Conservation (phyloP, 2,329 filamentous ascomycete genomes). For the Ophiostoma tasmaniense region DNA sequence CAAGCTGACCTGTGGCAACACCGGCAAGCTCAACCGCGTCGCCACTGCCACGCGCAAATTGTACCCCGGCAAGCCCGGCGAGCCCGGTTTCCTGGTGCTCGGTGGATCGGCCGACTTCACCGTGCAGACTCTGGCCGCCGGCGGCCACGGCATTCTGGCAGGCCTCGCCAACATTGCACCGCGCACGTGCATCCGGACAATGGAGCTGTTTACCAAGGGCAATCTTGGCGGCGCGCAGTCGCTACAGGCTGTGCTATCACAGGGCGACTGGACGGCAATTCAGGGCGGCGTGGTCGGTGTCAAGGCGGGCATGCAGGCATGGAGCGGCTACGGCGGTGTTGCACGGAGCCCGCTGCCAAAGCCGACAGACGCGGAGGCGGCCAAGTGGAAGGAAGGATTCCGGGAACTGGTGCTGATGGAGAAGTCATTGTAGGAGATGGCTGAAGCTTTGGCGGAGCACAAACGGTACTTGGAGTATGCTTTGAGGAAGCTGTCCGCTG, state of each 20-base stretch:
- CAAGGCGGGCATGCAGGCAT: slow-evolving; percentile 58
- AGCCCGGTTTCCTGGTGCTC: slow-evolving; percentile 53
- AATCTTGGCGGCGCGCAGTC: slow-evolving; percentile 51
- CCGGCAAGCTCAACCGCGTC: slow-evolving; percentile 58
- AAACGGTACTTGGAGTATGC: background rate
- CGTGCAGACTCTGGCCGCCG: slow-evolving; percentile 58
- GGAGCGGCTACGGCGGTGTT: slow-evolving; percentile 56
- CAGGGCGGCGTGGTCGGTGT: slow-evolving; percentile 63
- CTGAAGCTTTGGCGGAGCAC: background rate
- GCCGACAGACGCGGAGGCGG: slow-evolving; percentile 40
- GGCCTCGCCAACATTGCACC: slow-evolving; percentile 66
- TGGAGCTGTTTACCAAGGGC: slow-evolving; percentile 52
- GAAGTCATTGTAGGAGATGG: slow-evolving; percentile 35
- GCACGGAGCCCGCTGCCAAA: slow-evolving; percentile 42
- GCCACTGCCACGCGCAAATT: slow-evolving; percentile 47
- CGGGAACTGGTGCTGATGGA: slow-evolving; percentile 44
- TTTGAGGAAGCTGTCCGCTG: background rate
- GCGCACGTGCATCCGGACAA: slow-evolving; percentile 52
- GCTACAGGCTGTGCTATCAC: slow-evolving; percentile 56
- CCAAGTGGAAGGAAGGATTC: slow-evolving; percentile 48
- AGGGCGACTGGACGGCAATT: slow-evolving; percentile 65
- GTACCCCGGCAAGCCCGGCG: slow-evolving; percentile 19
- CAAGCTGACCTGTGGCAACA: slow-evolving; percentile 63
- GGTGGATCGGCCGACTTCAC: slow-evolving; percentile 67
- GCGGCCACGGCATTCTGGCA: slow-evolving; percentile 62